Conservation (phyloP, 139 green algal genomes). For the Coelastrella sp. region DNA sequence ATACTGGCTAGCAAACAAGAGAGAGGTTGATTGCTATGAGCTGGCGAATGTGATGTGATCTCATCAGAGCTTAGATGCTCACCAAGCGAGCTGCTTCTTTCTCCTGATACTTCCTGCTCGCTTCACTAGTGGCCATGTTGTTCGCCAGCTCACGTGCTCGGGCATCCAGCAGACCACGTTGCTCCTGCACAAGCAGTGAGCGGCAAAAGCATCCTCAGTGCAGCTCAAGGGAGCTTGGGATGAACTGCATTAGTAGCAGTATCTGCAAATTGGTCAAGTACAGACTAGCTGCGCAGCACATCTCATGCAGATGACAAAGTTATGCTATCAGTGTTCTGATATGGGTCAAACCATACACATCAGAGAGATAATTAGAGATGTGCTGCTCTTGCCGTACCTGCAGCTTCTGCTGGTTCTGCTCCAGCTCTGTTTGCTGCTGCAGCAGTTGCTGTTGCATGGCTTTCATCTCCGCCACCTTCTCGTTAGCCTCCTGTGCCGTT, state of each 20-base stretch:
- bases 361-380: not conserved
- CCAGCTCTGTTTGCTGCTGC: not conserved
- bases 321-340: no score
- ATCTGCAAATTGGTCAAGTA: no score
- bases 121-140: not conserved
- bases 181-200: not conserved
- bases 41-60: no score
- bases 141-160: not conserved
- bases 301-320: no score
- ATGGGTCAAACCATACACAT: no score
- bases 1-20: no score
- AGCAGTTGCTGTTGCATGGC: not conserved
- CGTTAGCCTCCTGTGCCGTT: not conserved
- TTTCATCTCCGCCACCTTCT: not conserved
- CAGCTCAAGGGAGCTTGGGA: no score
- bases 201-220: not conserved
- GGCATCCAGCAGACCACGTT: conserved; percentile 3
- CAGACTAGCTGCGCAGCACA: no score
- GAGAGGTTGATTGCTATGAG: no score
- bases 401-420: not conserved
- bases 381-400: not conserved
- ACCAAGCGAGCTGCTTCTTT: not conserved
- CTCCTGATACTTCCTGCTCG: conserved; percentile 12
- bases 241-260: no score
- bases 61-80: not conserved